These are phyloP conservation scores for Aegilops umbellulata DNA, from an alignment of 176 grass and related monocot genomes.

Conservation along the genomic window DNA sequence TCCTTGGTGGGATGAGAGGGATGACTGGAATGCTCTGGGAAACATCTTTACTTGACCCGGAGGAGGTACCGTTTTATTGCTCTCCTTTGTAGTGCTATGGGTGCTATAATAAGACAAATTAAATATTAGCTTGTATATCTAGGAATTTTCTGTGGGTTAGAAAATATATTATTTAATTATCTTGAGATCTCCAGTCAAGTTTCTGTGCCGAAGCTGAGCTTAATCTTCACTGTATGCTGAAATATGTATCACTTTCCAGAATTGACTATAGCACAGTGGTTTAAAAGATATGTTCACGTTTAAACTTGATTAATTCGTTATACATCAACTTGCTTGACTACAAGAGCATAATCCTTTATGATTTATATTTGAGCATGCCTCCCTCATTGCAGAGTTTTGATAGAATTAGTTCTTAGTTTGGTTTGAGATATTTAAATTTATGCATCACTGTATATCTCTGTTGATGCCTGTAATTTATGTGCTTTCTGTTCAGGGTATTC, in stretches of 20 bases:
- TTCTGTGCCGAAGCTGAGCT: neutral
- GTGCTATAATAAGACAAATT: neutral
- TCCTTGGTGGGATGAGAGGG: conserved; percentile 99
- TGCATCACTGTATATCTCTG: neutral
- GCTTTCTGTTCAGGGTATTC: conserved; percentile 67
- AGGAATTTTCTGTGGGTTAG: neutral
- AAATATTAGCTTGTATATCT: neutral
- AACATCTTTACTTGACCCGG: conserved; percentile 93
- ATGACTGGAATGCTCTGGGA: conserved; percentile 98
- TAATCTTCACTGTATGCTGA: neutral
- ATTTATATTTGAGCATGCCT: neutral
- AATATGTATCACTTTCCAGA: neutral
- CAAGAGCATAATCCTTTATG: neutral
- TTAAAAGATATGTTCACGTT: neutral
- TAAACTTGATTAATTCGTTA: neutral
- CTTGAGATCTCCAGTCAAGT: neutral
- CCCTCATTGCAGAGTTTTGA: neutral
- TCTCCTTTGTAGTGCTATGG: conserved; percentile 4
- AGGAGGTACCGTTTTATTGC: conserved; percentile 68
- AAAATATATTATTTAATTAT: neutral
- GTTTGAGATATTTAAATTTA: neutral
- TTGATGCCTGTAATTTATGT: conserved; percentile 7
- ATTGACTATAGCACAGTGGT: neutral
- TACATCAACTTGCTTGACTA: neutral
- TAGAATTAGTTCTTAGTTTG: conserved; percentile 19